Percentiles rank a stretch among this genome's conserved stretches.
phyloP scores from a whole-genome alignment of 805 yeast genomes.

The Yamadazyma takamatsuzukensis region DNA sequence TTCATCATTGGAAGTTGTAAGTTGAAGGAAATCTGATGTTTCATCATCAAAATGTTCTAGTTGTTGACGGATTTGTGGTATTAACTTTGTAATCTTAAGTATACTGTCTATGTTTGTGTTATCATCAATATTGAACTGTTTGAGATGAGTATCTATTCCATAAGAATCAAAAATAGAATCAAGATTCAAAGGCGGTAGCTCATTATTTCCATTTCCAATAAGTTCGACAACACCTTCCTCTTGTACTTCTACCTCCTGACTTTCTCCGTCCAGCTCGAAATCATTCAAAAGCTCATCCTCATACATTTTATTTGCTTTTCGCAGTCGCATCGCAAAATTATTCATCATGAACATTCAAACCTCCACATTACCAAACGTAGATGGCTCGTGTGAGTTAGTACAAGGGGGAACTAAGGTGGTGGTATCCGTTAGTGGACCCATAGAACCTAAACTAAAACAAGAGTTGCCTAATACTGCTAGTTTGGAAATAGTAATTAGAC shows the following conservation, averaged over 20 bases:
- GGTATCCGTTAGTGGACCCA: conserved; percentile 85
- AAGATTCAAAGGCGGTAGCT: no score
- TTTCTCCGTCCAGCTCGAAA: conserved; percentile 19
- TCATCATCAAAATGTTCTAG: conserved; percentile 18
- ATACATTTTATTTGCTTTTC: conserved; percentile 13
- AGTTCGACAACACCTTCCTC: no score
- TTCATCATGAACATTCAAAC: conserved; percentile 15
- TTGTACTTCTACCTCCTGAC: not conserved
- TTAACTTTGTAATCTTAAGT: conserved; percentile 20
- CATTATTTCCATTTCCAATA: no score
- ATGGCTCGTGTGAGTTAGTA: conserved; percentile 70
- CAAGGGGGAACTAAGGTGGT: conserved; percentile 56
- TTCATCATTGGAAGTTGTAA: conserved; percentile 24
- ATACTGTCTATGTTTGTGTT: conserved; percentile 17
- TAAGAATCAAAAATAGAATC: no score
- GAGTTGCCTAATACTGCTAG: conserved; percentile 79
- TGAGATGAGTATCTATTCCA: conserved; percentile 6
- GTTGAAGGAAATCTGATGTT: conserved; percentile 28
- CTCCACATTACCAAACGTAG: conserved; percentile 54
- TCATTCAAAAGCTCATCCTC: conserved; percentile 43
- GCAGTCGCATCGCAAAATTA: conserved; percentile 2
- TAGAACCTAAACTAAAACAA: conserved; percentile 78
- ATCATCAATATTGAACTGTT: conserved; percentile 16
- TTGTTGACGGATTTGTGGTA: conserved; percentile 21
- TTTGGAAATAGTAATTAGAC: conserved; percentile 74